Percentiles rank a stretch among this genome's conserved stretches.
Conservation (phyloP, 1,284 basidiomycete species). For the Heterobasidion irregulare region DNA sequence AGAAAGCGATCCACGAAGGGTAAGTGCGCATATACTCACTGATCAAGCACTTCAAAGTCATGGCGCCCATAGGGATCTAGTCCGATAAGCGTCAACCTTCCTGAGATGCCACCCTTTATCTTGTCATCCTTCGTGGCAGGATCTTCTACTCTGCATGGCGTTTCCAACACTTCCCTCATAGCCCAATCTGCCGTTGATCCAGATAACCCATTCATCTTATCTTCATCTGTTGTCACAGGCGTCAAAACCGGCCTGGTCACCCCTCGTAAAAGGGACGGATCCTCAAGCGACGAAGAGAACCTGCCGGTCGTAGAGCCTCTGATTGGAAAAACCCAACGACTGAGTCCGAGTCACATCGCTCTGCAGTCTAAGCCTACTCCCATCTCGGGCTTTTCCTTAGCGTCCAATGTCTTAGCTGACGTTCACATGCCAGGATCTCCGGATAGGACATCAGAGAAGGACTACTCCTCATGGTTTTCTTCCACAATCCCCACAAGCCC, state of each 20-base stretch:
- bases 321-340: not conserved
- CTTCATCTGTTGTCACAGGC: not conserved
- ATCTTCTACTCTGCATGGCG: not conserved
- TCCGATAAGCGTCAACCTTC: not conserved
- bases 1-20: not conserved
- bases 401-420: not conserved
- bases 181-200: not conserved
- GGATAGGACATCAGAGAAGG: not conserved
- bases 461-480: not conserved
- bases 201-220: slow-evolving; percentile 3
- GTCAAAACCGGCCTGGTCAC: not conserved
- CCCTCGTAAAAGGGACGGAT: not conserved
- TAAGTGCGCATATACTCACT: slow-evolving; percentile 1
- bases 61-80: not conserved
- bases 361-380: not conserved
- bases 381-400: not conserved
- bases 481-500: not conserved
- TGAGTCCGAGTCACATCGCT: not conserved
- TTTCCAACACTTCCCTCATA: too few relatives aligned
- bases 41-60: not conserved
- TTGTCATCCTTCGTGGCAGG: not conserved
- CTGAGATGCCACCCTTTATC: not conserved
- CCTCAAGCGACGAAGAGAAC: not conserved
- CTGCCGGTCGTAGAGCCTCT: not conserved
- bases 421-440: not conserved